Evolutionary conservation across 345 rosid genomes (phyloP), one percentile per base, ranked within the genome.

Genomic region (Geranium brycei): DNA sequence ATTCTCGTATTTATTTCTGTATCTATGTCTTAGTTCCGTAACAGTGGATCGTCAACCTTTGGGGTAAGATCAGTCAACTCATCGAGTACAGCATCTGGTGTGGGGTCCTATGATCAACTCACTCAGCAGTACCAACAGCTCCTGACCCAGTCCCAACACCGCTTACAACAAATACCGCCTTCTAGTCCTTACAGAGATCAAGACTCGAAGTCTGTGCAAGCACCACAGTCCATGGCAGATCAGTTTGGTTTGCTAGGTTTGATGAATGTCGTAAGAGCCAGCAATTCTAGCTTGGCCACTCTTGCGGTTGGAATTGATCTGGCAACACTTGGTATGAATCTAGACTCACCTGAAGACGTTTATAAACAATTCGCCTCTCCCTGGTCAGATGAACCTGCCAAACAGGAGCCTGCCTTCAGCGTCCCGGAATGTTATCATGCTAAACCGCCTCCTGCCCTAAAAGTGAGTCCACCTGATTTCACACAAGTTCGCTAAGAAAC

Each of bases 331-430:
- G 97, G 99, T 30, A 78, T 91, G 62, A 90, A 88, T 77, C 80
- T 95, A 86, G 91, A 95, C 67, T 88, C 99, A 32, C 58, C 88
- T 1, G 97, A 88, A 62, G 89, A 84, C 77, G 93, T 95, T 51
- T 91, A 95, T 63, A 95, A 95, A 82, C 87, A 91, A n/a, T 95
- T 95, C 76, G 89, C 91, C 64, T 91, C 97, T 18, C 99, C 99
- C 31, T 95, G 99, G 99, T 84, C 96, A 23, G 95, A 95, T 66
- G 99, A 91, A 62, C 93, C 97, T 2, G 89, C 88, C 19, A 95
- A 87, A 82, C 92, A 87, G 19, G 96, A 95, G 58, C 91, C 91
- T 7, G 96, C 91, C 70, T 91, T 95, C 80, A 76, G 69, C 28
- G 97, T 91, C 66, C 99, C 99, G 23, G 84, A 73, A 66, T 91